Evolutionary conservation across 2,329 filamentous ascomycete species (phyloP).

Genomic region (Arthrobotrys megalospora): DNA sequence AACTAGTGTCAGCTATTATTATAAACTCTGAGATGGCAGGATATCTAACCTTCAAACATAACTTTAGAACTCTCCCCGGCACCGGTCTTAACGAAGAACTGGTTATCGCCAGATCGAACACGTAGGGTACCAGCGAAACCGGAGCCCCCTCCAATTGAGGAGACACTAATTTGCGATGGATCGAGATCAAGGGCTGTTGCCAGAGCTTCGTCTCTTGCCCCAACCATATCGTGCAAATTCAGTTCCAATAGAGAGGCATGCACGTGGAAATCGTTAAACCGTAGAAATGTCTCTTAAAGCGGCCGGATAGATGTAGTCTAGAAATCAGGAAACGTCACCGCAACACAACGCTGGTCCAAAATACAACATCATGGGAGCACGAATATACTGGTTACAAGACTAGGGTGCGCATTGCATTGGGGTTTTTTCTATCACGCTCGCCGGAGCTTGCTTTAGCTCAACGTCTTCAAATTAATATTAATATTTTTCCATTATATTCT

Average conservation of each 20-base stretch:
- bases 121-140: constrained; percentile 80
- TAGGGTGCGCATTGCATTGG: too few species aligned
- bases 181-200: constrained; percentile 74
- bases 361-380: constrained; percentile 34
- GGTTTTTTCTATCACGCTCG: too few species aligned
- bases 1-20: neutral
- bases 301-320: neutral
- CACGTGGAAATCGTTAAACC: neutral
- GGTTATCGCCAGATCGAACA: constrained; percentile 70
- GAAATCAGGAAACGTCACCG: constrained; percentile 21
- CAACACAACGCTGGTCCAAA: constrained; percentile 42
- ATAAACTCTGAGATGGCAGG: neutral
- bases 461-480: neutral
- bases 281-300: neutral
- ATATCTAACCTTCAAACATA: constrained; percentile 77
- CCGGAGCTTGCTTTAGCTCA: too few species aligned
- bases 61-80: constrained; percentile 73
- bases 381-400: neutral
- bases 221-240: constrained; percentile 9
- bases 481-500: constrained; percentile 4
- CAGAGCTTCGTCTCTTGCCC: constrained; percentile 30
- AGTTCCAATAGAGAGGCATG: neutral
- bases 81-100: constrained; percentile 82
- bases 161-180: constrained; percentile 72
- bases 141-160: constrained; percentile 75